Base-by-base conservation (phyloP, 2,329 filamentous ascomycete genomes). In the Sporothrix euskadiensis region DNA sequence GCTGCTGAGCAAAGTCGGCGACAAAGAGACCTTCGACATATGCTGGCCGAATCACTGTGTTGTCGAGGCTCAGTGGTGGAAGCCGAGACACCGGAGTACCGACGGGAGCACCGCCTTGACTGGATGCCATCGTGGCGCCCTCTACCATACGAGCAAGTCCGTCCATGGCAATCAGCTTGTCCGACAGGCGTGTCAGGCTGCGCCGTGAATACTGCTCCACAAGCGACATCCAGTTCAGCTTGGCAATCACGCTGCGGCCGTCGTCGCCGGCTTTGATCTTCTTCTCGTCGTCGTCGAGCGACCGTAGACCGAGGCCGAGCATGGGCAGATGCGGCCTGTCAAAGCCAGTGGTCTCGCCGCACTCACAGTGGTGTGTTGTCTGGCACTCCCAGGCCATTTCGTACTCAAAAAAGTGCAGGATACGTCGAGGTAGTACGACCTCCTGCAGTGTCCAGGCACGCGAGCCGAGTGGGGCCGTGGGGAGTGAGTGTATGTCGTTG, bases 161-260 rank as follows among this genome's bases (percentile, higher is more conserved):
- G 59, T 68, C 71, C 30, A 74, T 61, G n/a, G 73, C 73, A 10
- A 74, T 35, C 26, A 74, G 65, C 68, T 74, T 74, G 73, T 74
- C 73, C n/a, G 71, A 71, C 30, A 56, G 32, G 6, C 61, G 56
- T 3, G 73, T 74, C 22, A 74, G 59, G 54, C 44, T 61, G 4
- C 71, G 68, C 39, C 22, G n/a, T 9, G 73, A 71, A 57, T 74
- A 74, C 44, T 66, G 47, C 44, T 71, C 57, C 9, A 73, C 71
- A 4, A 74, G 44, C 7, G 22, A 41, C 66, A 66, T 73, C 73
- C 73, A 74, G 41, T 56, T 57, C 32, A 66, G 47, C 12, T 41
- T 56, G 19, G 71, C 44, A 16, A 49, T 16, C 26, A 5, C 8
- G 52, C 47, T 56, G 4, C 39, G 39, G 44, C 57, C 30, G 3